A percentile compares a stretch with the other conserved stretches of the same genome.
Evolutionary conservation across 371 early-diverging fungal species (phyloP).

Genomic region (Mortierella sp.): DNA sequence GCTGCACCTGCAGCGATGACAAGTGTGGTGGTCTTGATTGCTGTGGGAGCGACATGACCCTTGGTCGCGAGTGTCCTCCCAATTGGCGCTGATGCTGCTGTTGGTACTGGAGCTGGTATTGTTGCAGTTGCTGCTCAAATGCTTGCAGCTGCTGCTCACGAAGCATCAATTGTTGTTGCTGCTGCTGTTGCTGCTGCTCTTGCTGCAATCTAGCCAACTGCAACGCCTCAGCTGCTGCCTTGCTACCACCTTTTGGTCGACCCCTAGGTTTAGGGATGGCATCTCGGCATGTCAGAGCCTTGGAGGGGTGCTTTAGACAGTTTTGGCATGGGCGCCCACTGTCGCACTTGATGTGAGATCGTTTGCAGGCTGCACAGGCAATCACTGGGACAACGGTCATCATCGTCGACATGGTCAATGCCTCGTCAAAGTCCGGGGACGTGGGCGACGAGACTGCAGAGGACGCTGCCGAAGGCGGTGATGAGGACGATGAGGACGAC

Average conservation of each 20-base stretch:
- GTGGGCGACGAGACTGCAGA: constrained; percentile 24
- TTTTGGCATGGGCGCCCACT: constrained; percentile 47
- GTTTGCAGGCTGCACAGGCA: constrained; percentile 48
- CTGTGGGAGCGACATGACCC: constrained; percentile 19
- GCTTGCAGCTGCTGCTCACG: constrained; percentile 19
- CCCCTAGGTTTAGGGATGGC: constrained; percentile 53
- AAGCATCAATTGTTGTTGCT: constrained; percentile 11
- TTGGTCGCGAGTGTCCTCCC: constrained; percentile 83
- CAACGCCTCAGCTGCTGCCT: constrained; percentile 52
- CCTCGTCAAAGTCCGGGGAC: constrained; percentile 24
- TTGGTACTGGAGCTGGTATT: constrained; percentile 19
- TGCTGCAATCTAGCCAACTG: constrained; percentile 21
- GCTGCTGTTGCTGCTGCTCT: constrained; percentile 34
- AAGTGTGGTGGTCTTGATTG: constrained; percentile 5
- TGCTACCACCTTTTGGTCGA: constrained; percentile 54
- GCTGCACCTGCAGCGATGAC: neutral
- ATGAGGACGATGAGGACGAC: constrained; percentile 22
- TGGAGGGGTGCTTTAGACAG: constrained; percentile 46
- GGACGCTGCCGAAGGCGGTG: constrained; percentile 28
- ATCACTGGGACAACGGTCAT: constrained; percentile 17
- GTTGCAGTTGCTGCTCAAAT: constrained; percentile 54
- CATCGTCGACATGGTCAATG: constrained; percentile 3
- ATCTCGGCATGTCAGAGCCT: constrained; percentile 47
- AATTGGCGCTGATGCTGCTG: constrained; percentile 18
- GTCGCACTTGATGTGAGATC: constrained; percentile 54